Evolutionary conservation across 805 yeast genomes (phyloP).

Genomic region (Pichia cabralensis): DNA sequence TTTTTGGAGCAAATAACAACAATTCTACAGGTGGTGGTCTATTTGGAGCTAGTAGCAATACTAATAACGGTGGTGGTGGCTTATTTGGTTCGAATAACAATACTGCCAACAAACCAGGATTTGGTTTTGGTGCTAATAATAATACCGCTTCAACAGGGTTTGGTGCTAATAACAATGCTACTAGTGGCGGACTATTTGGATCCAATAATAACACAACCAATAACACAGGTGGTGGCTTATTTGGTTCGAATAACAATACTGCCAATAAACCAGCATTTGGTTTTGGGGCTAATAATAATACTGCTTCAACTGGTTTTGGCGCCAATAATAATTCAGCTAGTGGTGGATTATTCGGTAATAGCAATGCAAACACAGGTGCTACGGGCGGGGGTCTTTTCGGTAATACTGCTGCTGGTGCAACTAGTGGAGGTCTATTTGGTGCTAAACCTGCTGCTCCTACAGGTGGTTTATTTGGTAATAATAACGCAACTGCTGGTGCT

Average conservation of each 20-base stretch:
- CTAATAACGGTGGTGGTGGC: constrained; percentile 15
- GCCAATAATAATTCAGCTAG: constrained; percentile 7
- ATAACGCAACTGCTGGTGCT: constrained; percentile 12
- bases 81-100: constrained; percentile 14
- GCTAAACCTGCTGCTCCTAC: constrained; percentile 9
- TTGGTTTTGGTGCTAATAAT: constrained; percentile 31
- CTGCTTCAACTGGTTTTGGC: constrained; percentile 16
- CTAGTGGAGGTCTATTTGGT: constrained; percentile 6
- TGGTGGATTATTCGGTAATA: constrained; percentile 27
- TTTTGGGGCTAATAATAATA: constrained; percentile 4
- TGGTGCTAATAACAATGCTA: constrained; percentile 8
- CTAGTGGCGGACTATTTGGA: constrained; percentile 14
- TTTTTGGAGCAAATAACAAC: constrained; percentile 7
- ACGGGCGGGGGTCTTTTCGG: constrained; percentile 24
- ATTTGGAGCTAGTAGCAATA: constrained; percentile 17
- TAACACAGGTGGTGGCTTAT: constrained; percentile 22
- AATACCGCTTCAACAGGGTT: constrained; percentile 19
- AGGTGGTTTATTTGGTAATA: constrained; percentile 27
- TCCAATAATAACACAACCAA: constrained; percentile 15
- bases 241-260: constrained; percentile 24
- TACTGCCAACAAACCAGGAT: constrained; percentile 22
- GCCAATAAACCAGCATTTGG: constrained; percentile 7
- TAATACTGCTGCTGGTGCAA: constrained; percentile 11
- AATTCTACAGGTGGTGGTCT: constrained; percentile 18
- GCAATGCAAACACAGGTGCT: constrained; percentile 9